Evolutionary conservation across 805 yeast species (phyloP), one percentile per base, ranked within the genome.

Genomic region (Nakazawaea peltata): DNA sequence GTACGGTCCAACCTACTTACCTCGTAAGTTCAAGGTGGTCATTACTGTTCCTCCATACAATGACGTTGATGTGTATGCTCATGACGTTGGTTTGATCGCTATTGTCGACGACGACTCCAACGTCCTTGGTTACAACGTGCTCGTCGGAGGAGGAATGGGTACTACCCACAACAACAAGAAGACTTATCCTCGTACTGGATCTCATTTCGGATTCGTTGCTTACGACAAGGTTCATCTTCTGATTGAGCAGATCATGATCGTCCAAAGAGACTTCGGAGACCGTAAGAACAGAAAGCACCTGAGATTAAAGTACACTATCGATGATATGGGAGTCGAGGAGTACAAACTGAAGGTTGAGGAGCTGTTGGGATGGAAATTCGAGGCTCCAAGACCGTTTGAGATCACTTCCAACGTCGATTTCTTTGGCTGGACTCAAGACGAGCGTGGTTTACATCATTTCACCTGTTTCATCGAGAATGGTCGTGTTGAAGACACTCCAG

Each of bases 131-230:
- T 90, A 75, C 69, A 90, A 90, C 51, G 75, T 90, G 35, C 71
- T 82, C 41, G 95, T 81, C 44, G 97, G 97, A 59, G 97, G 97
- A 65, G 97, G 97, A 70, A 90, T 90, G 97, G 97, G 97, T 50
- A 75, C 94, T 28, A 90, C 97, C 11, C 97, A 90, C 59, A 90
- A 88, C 71, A 90, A 90, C 67, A 81, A 81, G 53, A 90, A 90
- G 70, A 90, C 97, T 0, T 90, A 90, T 56, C 97, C 97, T 50
- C 75, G 97, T 63, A 75, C 95, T 5, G 97, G 95, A 43, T 80
- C 95, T 14, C 63, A 76, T 60, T 71, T 90, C 45, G 97, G 97
- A 19, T 90, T 64, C 52, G 77, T 79, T 32, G 44, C 74, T 4
- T 66, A 67, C 41, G 88, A 79, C 33, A 73, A 86, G 56, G 69